A percentile compares a stretch with the other conserved stretches of the same genome.
These are phyloP conservation scores for Suillus brevipes DNA, from an alignment of 768 basidiomycete species.

Conservation along the genomic window DNA sequence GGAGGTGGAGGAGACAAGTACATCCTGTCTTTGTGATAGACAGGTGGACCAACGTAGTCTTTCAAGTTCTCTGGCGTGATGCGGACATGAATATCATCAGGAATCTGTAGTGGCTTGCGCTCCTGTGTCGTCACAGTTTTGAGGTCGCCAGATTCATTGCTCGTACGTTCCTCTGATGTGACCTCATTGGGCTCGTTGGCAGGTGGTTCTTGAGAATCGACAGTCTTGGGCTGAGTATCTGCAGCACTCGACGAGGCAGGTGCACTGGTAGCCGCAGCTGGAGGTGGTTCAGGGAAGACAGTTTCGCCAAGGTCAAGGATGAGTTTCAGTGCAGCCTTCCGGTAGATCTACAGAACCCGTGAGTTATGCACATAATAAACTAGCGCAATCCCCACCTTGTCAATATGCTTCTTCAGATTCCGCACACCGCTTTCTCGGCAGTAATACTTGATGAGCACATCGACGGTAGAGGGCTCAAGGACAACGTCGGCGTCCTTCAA, in stretches of 20 bases:
- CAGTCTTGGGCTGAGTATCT: constrained; percentile 32
- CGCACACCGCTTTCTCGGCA: constrained; percentile 96
- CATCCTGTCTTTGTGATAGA: constrained; percentile 94
- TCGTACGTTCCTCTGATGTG: constrained; percentile 14
- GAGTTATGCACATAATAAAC: neutral
- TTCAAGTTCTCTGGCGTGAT: constrained; percentile 89
- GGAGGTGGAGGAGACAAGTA: constrained; percentile 80
- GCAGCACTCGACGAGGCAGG: constrained; percentile 12
- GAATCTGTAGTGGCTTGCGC: constrained; percentile 80
- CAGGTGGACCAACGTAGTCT: constrained; percentile 94
- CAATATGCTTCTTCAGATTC: constrained; percentile 97
- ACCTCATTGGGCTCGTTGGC: constrained; percentile 36
- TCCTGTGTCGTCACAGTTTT: constrained; percentile 73
- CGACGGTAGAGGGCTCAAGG: constrained; percentile 75
- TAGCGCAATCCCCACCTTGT: constrained; percentile 62
- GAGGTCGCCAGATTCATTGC: constrained; percentile 33
- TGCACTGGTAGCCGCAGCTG: constrained; percentile 20
- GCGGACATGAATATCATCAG: constrained; percentile 70
- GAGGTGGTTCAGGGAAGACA: constrained; percentile 68
- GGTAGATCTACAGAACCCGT: constrained; percentile 68
- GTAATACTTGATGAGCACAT: constrained; percentile 93
- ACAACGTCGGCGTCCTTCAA: constrained; percentile 82
- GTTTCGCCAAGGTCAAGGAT: constrained; percentile 90
- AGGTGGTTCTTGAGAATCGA: constrained; percentile 54
- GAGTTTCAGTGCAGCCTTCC: constrained; percentile 92